These are phyloP conservation scores for Fusarium sublunatum DNA, from an alignment of 2,329 filamentous ascomycete species.

Conservation along the genomic window DNA sequence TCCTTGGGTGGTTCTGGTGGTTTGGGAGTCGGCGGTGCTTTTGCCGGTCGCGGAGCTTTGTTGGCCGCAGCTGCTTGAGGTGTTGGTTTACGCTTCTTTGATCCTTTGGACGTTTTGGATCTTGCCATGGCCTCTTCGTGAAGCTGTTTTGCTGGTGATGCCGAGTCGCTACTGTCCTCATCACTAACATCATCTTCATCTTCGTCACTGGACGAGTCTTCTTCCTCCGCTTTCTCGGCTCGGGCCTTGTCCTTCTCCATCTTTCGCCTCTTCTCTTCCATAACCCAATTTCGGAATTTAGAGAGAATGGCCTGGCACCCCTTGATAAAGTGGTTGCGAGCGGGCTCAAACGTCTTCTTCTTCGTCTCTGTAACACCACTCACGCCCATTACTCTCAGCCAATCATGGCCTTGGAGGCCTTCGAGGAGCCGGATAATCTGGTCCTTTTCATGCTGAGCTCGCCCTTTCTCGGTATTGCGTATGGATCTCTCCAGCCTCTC, in stretches of 20 bases:
- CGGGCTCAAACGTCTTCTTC: constrained; percentile 87
- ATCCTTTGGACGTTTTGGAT: constrained; percentile 54
- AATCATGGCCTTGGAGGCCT: constrained; percentile 89
- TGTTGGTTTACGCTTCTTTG: constrained; percentile 48
- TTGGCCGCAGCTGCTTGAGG: constrained; percentile 39
- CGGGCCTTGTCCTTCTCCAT: constrained; percentile 74
- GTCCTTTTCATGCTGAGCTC: constrained; percentile 74
- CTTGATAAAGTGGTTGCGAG: constrained; percentile 83
- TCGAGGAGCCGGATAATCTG: constrained; percentile 76
- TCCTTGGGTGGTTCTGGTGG: constrained; percentile 63
- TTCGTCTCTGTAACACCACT: constrained; percentile 85
- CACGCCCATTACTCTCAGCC: constrained; percentile 91
- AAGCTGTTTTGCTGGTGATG: constrained; percentile 73
- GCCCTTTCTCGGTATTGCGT: constrained; percentile 71
- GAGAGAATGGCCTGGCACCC: constrained; percentile 85
- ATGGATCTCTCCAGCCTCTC: constrained; percentile 71
- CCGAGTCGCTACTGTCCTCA: constrained; percentile 61
- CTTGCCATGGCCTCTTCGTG: constrained; percentile 75
- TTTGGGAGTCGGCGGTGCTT: constrained; percentile 44
- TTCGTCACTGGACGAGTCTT: constrained; percentile 45
- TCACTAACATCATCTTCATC: constrained; percentile 45
- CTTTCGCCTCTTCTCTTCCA: constrained; percentile 88
- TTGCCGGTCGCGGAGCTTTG: constrained; percentile 36
- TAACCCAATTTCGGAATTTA: constrained; percentile 89
- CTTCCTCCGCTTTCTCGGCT: constrained; percentile 50